phyloP scores from a whole-genome alignment of 2,329 filamentous ascomycete species.

The Hortaea werneckii region DNA sequence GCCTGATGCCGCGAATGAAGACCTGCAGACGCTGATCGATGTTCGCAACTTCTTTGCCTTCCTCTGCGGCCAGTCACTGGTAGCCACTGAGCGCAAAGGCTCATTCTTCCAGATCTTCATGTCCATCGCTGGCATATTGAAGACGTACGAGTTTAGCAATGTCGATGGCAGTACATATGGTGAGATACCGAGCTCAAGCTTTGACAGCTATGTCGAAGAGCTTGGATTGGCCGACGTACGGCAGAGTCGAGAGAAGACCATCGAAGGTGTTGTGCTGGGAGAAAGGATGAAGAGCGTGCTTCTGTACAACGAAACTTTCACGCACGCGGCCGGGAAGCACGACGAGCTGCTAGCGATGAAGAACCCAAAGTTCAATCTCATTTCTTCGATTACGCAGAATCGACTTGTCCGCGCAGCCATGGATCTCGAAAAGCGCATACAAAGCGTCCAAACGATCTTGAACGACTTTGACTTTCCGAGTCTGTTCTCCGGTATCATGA shows the following conservation, averaged over 20 bases:
- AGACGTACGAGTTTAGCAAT: slow-evolving; percentile 51
- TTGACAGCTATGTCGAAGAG: slow-evolving; percentile 67
- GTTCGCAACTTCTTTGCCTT: slow-evolving; percentile 57
- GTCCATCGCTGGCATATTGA: slow-evolving; percentile 47
- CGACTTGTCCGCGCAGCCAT: slow-evolving; percentile 71
- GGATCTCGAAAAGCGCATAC: slow-evolving; percentile 64
- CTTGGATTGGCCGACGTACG: slow-evolving; percentile 69
- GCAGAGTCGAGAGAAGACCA: slow-evolving; percentile 72
- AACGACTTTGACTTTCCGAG: slow-evolving; percentile 85
- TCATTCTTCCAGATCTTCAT: slow-evolving; percentile 52
- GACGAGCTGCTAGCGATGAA: slow-evolving; percentile 61
- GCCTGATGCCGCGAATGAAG: slow-evolving; percentile 29
- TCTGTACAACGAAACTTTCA: slow-evolving; percentile 84
- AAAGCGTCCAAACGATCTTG: slow-evolving; percentile 61
- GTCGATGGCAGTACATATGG: slow-evolving; percentile 54
- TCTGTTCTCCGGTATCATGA: slow-evolving; percentile 78
- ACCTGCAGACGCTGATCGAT: slow-evolving; percentile 46
- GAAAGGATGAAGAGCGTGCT: slow-evolving; percentile 74
- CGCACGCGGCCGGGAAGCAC: slow-evolving; percentile 79
- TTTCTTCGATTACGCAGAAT: slow-evolving; percentile 62
- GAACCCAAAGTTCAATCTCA: slow-evolving; percentile 57
- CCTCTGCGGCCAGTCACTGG: slow-evolving; percentile 49
- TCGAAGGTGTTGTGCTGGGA: slow-evolving; percentile 80
- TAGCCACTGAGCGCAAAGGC: slow-evolving; percentile 46
- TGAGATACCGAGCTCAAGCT: slow-evolving; percentile 53